Evolutionary conservation across 2,329 filamentous ascomycete species (phyloP), one percentile per base, ranked within the genome.

Genomic region (Amauroascus verrucosus): DNA sequence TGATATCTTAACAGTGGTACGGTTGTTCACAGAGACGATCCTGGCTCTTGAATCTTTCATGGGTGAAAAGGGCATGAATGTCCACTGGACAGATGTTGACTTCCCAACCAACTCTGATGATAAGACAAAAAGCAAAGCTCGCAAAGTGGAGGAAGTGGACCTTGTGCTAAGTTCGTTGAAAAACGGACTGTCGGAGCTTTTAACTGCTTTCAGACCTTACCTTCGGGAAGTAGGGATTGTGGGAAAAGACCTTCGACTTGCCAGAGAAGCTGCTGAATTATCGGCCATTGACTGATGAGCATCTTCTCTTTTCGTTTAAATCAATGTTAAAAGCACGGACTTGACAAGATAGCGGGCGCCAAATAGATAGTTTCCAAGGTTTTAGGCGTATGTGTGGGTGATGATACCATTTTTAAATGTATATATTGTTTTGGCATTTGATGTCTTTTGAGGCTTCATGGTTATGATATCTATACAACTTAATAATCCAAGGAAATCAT

Each of bases 31-130:
- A 0, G 64, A 66, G 43, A 82, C 86, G 0, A 82, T 89, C 53
- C 77, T 73, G 52, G 81, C 81, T 59, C 72, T 95, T 2, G 84
- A 95, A 62, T 70, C 65, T 1, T 88, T 94, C 64, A 76, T 82
- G 58, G 59, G 69, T 44, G 63, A 60, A 22, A 6, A 70, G 62
- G 41, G 68, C 1, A 60, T 72, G 11, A 75, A 80, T 1, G 68
- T 81, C 2, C 87, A 93, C 67, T 94, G 88, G 88, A 90, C 86
- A 1, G 89, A 95, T 65, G 72, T 85, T 2, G 74, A 78, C 16
- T 78, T 80, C 54, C 64, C 67, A 0, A 73, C 76, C 0, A 61
- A 64, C 1, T 64, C 58, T 35, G 56, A 40, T 18, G 61, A 63
- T 7, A 59, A 64, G 26, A 63, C 62, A 0, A 63, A 67, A 59